A percentile compares a stretch with the other conserved stretches of the same genome.
Evolutionary conservation across 495 filamentous ascomycete species (phyloP).

Genomic region (Penicillium diatomitis): DNA sequence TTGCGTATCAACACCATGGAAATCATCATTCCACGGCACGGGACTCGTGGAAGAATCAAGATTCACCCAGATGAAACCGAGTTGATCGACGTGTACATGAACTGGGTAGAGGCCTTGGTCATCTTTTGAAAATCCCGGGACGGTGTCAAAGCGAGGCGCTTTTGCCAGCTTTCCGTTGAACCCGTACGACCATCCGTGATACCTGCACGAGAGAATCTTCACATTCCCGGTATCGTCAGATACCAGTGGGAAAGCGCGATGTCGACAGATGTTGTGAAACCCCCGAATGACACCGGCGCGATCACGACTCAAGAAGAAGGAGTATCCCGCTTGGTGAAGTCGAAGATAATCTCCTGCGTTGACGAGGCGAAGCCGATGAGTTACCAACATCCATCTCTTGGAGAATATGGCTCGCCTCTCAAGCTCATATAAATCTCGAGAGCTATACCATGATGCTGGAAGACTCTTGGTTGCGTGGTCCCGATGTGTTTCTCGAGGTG

Average conservation of each 20-base stretch:
- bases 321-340: conserved; percentile 39
- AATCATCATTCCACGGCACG: conserved; percentile 39
- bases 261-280: conserved; percentile 50
- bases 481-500: conserved; percentile 1
- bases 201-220: conserved; percentile 46
- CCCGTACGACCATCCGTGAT: conserved; percentile 54
- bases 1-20: conserved; percentile 34
- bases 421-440: conserved; percentile 40
- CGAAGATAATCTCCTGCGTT: conserved; percentile 40
- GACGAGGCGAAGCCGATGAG: conserved; percentile 35
- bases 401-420: conserved; percentile 45
- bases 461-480: conserved; percentile 23
- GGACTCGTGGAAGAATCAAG: conserved; percentile 33
- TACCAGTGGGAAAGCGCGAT: conserved; percentile 47
- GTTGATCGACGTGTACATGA: conserved; percentile 36
- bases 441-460: conserved; percentile 41
- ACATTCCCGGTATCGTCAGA: conserved; percentile 35
- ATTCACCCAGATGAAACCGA: conserved; percentile 45
- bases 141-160: conserved; percentile 44
- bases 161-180: conserved; percentile 49
- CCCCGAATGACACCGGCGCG: conserved; percentile 38
- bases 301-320: conserved; percentile 38
- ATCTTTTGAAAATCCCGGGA: conserved; percentile 45
- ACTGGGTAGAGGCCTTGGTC: conserved; percentile 37
- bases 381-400: conserved; percentile 41